Conservation (phyloP, 305 asterid genomes). For the Fraxinus nigra region DNA sequence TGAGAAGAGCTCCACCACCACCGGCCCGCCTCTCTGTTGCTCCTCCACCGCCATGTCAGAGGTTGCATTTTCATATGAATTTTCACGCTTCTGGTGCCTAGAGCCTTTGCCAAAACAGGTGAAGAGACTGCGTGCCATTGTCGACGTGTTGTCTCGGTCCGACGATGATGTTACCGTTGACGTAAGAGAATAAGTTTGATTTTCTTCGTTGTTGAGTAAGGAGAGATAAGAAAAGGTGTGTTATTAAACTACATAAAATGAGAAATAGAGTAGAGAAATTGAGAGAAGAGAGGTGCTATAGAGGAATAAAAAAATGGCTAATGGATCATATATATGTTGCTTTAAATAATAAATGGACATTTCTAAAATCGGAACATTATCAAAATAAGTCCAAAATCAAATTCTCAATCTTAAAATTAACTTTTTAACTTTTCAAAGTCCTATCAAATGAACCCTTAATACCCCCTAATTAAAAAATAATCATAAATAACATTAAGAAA, state of each 20-base stretch:
- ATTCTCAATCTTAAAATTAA: not conserved
- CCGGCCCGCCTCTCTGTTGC: slow-evolving; percentile 56
- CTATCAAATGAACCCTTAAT: not conserved
- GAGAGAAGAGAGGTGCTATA: not conserved
- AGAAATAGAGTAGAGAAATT: not conserved
- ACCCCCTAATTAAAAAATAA: not conserved
- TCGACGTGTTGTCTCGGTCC: slow-evolving; percentile 38
- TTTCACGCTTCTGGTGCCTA: not conserved
- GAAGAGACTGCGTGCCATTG: slow-evolving; percentile 78
- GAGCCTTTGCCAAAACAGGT: slow-evolving; percentile 58
- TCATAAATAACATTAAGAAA: not conserved
- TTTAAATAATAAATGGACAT: not conserved
- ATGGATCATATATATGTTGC: not conserved
- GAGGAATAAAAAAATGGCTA: slow-evolving; percentile 12
- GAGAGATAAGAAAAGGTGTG: not conserved
- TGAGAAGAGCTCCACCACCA: slow-evolving; percentile 81
- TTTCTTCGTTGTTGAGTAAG: not conserved
- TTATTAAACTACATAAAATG: not conserved
- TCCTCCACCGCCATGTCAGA: slow-evolving; percentile 57
- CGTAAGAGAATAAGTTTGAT: not conserved
- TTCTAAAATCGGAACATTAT: not conserved
- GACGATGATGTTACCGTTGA: slow-evolving; percentile 5
- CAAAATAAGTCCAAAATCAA: not conserved
- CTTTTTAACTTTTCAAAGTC: not conserved
- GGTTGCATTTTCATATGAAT: slow-evolving; percentile 31